A percentile compares a stretch with the other conserved stretches of the same genome.
These are phyloP conservation scores for Globisporangium middletonii DNA, from an alignment of 352 stramenopile genomes.

Conservation along the genomic window DNA sequence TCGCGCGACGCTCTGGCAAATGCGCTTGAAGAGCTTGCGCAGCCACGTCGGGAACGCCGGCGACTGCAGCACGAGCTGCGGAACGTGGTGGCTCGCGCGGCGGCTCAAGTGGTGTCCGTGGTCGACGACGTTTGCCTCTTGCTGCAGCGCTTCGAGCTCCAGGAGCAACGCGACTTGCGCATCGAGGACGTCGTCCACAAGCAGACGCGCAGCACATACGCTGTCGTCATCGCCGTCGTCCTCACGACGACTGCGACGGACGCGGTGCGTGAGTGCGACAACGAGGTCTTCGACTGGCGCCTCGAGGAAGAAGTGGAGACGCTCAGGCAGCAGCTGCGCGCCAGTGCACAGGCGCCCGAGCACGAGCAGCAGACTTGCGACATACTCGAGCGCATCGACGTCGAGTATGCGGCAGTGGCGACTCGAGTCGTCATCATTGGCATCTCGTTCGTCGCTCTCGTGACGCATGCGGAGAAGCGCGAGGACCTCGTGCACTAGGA, in stretches of 20 bases:
- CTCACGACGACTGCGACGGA: not conserved
- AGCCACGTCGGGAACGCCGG: slow-evolving; percentile 22
- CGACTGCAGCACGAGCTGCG: slow-evolving; percentile 16
- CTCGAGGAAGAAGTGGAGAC: slow-evolving; percentile 20
- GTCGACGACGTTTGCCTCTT: slow-evolving; percentile 16
- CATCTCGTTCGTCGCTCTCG: not conserved
- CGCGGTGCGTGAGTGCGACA: slow-evolving; percentile 9
- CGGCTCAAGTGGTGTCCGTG: slow-evolving; percentile 12
- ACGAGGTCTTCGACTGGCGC: slow-evolving; percentile 10
- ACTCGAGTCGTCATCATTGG: not conserved
- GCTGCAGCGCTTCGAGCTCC: slow-evolving; percentile 31
- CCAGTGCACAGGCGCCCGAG: slow-evolving; percentile 20
- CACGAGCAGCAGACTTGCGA: slow-evolving; percentile 15
- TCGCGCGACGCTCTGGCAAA: slow-evolving; percentile 26
- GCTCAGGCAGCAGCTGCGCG: slow-evolving; percentile 16
- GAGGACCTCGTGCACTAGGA: slow-evolving; percentile 31
- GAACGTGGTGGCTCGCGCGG: slow-evolving; percentile 14
- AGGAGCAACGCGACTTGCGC: slow-evolving; percentile 38
- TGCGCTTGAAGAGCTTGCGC: slow-evolving; percentile 37
- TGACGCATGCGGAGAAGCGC: slow-evolving; percentile 5
- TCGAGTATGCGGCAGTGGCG: slow-evolving; percentile 10
- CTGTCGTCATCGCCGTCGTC: not conserved
- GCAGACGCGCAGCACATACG: slow-evolving; percentile 1
- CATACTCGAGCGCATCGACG: slow-evolving; percentile 22
- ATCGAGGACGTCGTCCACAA: slow-evolving; percentile 40